Base-by-base conservation (phyloP, 768 basidiomycete genomes). In the Pulveroboletus sp. region DNA sequence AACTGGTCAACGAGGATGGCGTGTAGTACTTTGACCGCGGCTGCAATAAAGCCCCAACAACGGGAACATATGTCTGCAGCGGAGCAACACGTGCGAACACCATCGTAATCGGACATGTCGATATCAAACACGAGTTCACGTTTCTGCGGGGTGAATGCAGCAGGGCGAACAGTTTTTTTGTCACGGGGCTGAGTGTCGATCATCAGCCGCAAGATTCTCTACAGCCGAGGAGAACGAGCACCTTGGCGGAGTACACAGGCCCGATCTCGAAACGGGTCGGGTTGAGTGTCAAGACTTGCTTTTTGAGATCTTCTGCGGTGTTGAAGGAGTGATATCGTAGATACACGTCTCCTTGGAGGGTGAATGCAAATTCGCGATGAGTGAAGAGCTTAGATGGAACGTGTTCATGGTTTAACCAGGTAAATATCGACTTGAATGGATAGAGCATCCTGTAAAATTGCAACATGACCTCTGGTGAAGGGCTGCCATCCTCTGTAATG, bases 91-190 rank as follows among this genome's bases (percentile, higher is more conserved):
- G 93, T 97, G 42, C 96, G 84, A 61, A 98, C 81, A 39, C 84
- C 76, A 66, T 99, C 95, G 71, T 98, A 99, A 71, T 99, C 96
- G 14, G 96, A 95, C 96, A 99, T 97, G 70, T 99, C 96, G 65
- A 99, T 97, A 81, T 99, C 96, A 66, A 99, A 96, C 1, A 98
- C 95, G 38, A 99, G 84, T 66, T 98, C 96, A 51, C 96, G 86
- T 55, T 82, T 79, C 31, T 80, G 66, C 0, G 96, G 93, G 39
- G 77, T 74, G 57, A 97, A 84, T 1, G 76, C 76, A 2, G 72
- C 69, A n/a, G 84, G 73, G 10, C 82, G 81, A 14, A 91, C 75
- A 0, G 89, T 85, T 62, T 94, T 94, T 65, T 81, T 87, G 73
- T 97, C 95, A 61, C 82, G 77, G 3, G 95, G 95, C 92, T 96